A percentile compares a stretch with the other conserved stretches of the same genome.
phyloP scores from a whole-genome alignment of 176 grass and related monocot species.

The Avena eriantha region DNA sequence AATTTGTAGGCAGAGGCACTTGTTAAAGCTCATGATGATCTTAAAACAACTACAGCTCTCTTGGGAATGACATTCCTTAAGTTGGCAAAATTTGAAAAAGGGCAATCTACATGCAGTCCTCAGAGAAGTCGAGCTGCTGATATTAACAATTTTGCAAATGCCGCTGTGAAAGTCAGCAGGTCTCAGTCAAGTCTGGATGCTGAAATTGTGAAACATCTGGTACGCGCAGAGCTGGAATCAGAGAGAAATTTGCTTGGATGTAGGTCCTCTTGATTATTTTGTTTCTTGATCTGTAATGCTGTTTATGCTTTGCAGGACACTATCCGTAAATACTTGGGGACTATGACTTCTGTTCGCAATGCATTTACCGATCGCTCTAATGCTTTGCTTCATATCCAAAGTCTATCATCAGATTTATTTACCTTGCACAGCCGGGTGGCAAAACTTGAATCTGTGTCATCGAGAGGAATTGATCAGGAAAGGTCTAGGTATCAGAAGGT shows the following conservation, averaged over 20 bases:
- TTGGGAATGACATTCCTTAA: slow-evolving; percentile 88
- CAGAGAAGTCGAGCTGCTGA: slow-evolving; percentile 69
- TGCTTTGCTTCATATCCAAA: slow-evolving; percentile 79
- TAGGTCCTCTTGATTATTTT: slow-evolving; percentile 29
- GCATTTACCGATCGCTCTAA: slow-evolving; percentile 83
- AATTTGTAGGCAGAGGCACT: slow-evolving; percentile 66
- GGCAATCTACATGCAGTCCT: slow-evolving; percentile 56
- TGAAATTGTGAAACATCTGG: slow-evolving; percentile 78
- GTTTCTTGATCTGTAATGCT: slow-evolving; percentile 31
- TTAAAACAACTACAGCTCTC: slow-evolving; percentile 69
- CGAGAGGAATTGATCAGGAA: slow-evolving; percentile 72
- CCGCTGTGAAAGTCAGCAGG: slow-evolving; percentile 77
- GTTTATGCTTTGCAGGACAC: slow-evolving; percentile 63
- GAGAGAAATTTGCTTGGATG: slow-evolving; percentile 22
- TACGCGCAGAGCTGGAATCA: slow-evolving; percentile 40
- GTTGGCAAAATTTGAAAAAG: slow-evolving; percentile 84
- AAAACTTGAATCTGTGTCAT: slow-evolving; percentile 79
- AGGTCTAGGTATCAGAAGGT: slow-evolving; percentile 67
- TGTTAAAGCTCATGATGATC: slow-evolving; percentile 78
- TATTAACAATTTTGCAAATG: slow-evolving; percentile 71
- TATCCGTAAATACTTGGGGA: slow-evolving; percentile 79
- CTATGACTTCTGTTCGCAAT: slow-evolving; percentile 74
- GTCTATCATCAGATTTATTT: slow-evolving; percentile 66
- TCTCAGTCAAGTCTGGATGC: slow-evolving; percentile 69
- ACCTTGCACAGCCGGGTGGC: slow-evolving; percentile 50